Evolutionary conservation across 371 early-diverging fungal genomes (phyloP), one percentile per base, ranked within the genome.

Genomic region (Apophysomyces sp.): DNA sequence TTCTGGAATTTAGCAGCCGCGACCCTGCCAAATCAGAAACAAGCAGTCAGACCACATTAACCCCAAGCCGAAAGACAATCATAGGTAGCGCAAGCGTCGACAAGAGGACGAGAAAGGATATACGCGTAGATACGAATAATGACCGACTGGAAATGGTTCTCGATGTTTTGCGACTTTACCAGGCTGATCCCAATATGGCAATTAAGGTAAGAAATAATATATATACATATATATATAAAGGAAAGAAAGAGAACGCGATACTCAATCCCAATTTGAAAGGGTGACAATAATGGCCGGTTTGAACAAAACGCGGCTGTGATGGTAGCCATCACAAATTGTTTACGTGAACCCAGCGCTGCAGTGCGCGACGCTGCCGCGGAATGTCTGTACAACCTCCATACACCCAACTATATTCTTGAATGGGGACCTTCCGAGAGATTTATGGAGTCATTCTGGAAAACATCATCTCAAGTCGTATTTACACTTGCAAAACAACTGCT

Each of bases 311-410:
- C 85, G 31, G 68, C 74, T 1, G 73, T 89, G 4, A 73, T 94
- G 63, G 77, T 81, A 44, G 85, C 86, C 11, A 86, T 94, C n/a
- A 78, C 91, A 5, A 72, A 80, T 26, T 91, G 91, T 58, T 65
- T 91, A 12, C 75, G 86, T 12, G 90, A 92, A 30, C 68, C 72
- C 1, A 81, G 81, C 52, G 69, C 83, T 12, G 66, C 74, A 30
- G 89, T 94, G 28, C 86, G 92, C 8, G 78, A 79, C 18, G 83
- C 83, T 16, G 92, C 93, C 0, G 90, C 89, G 0, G 87, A 89
- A 60, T 86, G 89, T 26, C 66, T 94, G 30, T 82, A 82, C 18
- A 81, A 82, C 58, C 76, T 90, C 5, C 89, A 88, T 61, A 66
- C 84, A 18, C 77, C 86, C 2, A 71, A 75, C 8, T 83, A 84